These are phyloP conservation scores for Arabidopsis hybrid DNA, from an alignment of 441 rosid genomes.

Conservation along the genomic window DNA sequence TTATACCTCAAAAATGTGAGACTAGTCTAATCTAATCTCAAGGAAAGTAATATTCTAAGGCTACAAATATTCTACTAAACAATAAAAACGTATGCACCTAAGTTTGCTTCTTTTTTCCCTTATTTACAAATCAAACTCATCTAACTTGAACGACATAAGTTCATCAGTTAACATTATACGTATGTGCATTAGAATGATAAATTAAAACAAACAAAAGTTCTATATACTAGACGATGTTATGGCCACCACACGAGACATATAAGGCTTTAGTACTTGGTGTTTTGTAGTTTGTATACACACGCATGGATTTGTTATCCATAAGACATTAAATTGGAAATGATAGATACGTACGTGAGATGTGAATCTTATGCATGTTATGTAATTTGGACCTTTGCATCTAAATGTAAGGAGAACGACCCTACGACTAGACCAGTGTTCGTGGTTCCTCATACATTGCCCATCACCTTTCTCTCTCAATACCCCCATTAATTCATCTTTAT, in stretches of 20 bases:
- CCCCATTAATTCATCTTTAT: slow-evolving; percentile 14
- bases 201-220: not conserved
- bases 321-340: slow-evolving; percentile 21
- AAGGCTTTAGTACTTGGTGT: slow-evolving; percentile 24
- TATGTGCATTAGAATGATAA: not conserved
- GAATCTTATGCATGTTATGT: slow-evolving; percentile 30
- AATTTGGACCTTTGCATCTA: slow-evolving; percentile 45
- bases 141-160: too few species aligned
- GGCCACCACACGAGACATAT: slow-evolving; percentile 20
- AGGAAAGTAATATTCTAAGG: too few species aligned
- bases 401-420: slow-evolving; percentile 44
- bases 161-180: too few species aligned
- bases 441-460: slow-evolving; percentile 44
- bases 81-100: too few species aligned
- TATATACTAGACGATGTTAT: not conserved
- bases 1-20: too few species aligned
- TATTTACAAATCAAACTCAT: too few species aligned
- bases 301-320: slow-evolving; percentile 40
- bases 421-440: slow-evolving; percentile 41
- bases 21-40: too few species aligned
- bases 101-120: too few species aligned
- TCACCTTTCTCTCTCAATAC: slow-evolving; percentile 39
- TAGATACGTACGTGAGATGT: slow-evolving; percentile 22
- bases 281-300: slow-evolving; percentile 43
- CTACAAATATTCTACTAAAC: too few species aligned